Conservation (phyloP, 2,329 filamentous ascomycete species). For the Fusarium drepaniforme region DNA sequence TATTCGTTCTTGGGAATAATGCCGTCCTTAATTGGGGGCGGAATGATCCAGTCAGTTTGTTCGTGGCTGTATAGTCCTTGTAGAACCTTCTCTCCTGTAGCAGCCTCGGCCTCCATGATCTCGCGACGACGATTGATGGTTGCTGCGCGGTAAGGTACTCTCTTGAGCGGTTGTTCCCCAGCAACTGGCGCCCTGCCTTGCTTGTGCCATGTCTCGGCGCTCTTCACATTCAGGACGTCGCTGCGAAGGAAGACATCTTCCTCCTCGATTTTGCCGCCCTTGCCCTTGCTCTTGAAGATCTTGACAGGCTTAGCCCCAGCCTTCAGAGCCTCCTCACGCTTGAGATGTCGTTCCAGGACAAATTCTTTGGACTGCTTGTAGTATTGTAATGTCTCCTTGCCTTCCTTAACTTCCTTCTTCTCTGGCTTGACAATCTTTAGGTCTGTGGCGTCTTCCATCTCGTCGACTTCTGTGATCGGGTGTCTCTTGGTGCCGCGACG, state of each 20-base stretch:
- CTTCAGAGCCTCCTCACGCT: slow-evolving; percentile 89
- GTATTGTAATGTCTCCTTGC: slow-evolving; percentile 86
- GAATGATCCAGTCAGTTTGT: slow-evolving; percentile 97
- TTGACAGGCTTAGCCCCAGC: slow-evolving; percentile 77
- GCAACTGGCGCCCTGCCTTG: slow-evolving; percentile 83
- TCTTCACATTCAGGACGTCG: slow-evolving; percentile 89
- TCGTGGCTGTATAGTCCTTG: slow-evolving; percentile 87
- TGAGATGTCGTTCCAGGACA: slow-evolving; percentile 86
- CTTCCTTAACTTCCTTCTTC: slow-evolving; percentile 79
- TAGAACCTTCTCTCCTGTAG: slow-evolving; percentile 84
- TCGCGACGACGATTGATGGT: slow-evolving; percentile 89
- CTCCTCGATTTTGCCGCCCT: slow-evolving; percentile 77
- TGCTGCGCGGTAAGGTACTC: slow-evolving; percentile 90
- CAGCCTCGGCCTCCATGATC: slow-evolving; percentile 85
- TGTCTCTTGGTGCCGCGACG: slow-evolving; percentile 59
- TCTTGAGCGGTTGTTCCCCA: slow-evolving; percentile 83
- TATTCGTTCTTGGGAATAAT: slow-evolving; percentile 94
- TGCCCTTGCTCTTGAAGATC: slow-evolving; percentile 79
- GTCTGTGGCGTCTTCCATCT: slow-evolving; percentile 82
- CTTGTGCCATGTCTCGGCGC: slow-evolving; percentile 97
- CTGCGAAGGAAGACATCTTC: slow-evolving; percentile 85
- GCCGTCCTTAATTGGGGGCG: slow-evolving; percentile 85
- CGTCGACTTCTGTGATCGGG: slow-evolving; percentile 78
- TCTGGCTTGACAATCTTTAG: slow-evolving; percentile 79
- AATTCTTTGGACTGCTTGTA: slow-evolving; percentile 90